phyloP scores from a whole-genome alignment of 2,329 filamentous ascomycete genomes.

The Orbilia blumenaviensis region DNA sequence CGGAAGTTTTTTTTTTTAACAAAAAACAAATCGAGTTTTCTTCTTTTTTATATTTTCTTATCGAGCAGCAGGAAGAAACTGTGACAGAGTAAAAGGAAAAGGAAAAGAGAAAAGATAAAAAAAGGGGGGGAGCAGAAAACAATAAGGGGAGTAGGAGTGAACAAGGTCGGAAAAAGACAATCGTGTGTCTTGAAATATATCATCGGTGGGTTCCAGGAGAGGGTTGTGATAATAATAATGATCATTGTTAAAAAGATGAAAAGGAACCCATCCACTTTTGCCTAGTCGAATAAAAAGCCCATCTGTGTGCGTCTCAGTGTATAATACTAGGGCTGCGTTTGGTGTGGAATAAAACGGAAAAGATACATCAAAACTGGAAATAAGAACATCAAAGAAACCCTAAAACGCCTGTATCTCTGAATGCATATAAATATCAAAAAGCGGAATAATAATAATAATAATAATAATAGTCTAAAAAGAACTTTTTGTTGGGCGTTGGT shows the following conservation, averaged over 20 bases:
- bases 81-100: slow-evolving; percentile 35
- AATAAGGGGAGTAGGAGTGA: neutral
- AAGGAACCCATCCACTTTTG: slow-evolving; percentile 7
- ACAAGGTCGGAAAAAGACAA: slow-evolving; percentile 13
- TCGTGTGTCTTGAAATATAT: neutral
- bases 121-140: neutral
- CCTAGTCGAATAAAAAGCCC: slow-evolving; percentile 1
- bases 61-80: slow-evolving; percentile 39
- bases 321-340: slow-evolving; percentile 17
- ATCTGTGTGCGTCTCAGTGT: neutral
- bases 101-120: slow-evolving; percentile 24
- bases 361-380: slow-evolving; percentile 6
- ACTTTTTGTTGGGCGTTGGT: slow-evolving; percentile 45
- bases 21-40: slow-evolving; percentile 30
- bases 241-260: neutral
- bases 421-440: slow-evolving; percentile 45
- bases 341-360: neutral
- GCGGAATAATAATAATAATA: too few species aligned
- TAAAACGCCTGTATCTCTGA: slow-evolving; percentile 52
- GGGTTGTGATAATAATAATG: slow-evolving; percentile 8
- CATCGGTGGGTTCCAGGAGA: slow-evolving; percentile 29
- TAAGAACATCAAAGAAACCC: slow-evolving; percentile 11
- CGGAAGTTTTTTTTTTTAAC: neutral
- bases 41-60: slow-evolving; percentile 48
- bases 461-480: slow-evolving; percentile 50